Conservation (phyloP, 176 grass and related monocot genomes). For the Oryza longistaminata region DNA sequence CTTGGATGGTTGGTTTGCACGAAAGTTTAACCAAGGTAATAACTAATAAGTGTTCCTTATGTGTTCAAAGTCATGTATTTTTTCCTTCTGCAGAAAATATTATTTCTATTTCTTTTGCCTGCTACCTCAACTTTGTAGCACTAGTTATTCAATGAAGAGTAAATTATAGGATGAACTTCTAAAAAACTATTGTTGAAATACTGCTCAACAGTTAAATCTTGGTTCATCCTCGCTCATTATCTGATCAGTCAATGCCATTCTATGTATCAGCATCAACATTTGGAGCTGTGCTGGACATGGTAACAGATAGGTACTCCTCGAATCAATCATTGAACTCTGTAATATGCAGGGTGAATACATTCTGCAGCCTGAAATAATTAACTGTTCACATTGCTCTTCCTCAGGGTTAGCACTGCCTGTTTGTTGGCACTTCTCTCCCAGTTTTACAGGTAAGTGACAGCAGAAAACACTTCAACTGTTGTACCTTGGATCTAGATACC, state of each 20-base stretch:
- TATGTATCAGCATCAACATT: conserved; percentile 85
- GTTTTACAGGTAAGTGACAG: conserved; percentile 68
- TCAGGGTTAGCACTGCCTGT: conserved; percentile 97
- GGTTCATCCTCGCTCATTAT: neutral
- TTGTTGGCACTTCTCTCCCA: conserved; percentile 89
- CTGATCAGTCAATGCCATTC: conserved; percentile 37
- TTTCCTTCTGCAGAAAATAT: neutral
- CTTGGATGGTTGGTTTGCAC: conserved; percentile 78
- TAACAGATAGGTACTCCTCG: conserved; percentile 82
- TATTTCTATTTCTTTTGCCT: neutral
- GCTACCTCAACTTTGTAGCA: neutral
- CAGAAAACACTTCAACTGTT: neutral
- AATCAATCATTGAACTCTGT: conserved; percentile 25
- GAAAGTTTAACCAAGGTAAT: conserved; percentile 77
- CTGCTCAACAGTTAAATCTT: neutral
- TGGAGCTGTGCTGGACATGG: conserved; percentile 99
- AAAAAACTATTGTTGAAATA: conserved; percentile 4
- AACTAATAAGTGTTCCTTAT: neutral
- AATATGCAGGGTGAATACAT: conserved; percentile 23
- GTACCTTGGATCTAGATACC: neutral
- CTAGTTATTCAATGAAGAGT: neutral
- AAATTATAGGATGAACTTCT: neutral
- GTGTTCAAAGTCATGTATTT: neutral
- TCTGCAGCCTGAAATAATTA: conserved; percentile 26
- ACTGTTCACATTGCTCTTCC: conserved; percentile 38